Evolutionary conservation across 169 alveolate species (phyloP).

Genomic region (Plasmodium vinckei): DNA sequence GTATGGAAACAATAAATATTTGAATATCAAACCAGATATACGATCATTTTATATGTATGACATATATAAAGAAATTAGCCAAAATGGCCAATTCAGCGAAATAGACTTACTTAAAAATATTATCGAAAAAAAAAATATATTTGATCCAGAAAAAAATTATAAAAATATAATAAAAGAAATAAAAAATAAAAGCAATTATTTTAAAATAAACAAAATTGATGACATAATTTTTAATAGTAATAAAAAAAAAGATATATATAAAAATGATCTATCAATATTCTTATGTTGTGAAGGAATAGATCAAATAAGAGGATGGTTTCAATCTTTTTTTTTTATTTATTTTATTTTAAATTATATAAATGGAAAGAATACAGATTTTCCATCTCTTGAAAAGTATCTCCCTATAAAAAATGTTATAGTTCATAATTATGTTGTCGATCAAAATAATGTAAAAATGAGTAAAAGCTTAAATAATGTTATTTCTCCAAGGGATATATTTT

Average conservation of each 20-base stretch:
- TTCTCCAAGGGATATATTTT: slow-evolving; percentile 91
- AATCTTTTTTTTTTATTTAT: slow-evolving; percentile 81
- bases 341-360: slow-evolving; percentile 46
- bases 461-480: slow-evolving; percentile 95
- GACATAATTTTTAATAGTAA: slow-evolving; percentile 12
- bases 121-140: slow-evolving; percentile 46
- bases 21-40: background rate
- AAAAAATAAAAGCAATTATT: slow-evolving; percentile 3
- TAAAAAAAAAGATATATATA: background rate
- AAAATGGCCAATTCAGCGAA: background rate
- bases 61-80: slow-evolving; percentile 20
- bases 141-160: slow-evolving; percentile 41
- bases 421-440: slow-evolving; percentile 96
- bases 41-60: slow-evolving; percentile 27
- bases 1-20: background rate
- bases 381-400: slow-evolving; percentile 50
- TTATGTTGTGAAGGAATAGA: slow-evolving; percentile 88
- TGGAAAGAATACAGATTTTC: background rate
- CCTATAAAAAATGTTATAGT: slow-evolving; percentile 93
- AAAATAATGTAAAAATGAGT: slow-evolving; percentile 94
- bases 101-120: slow-evolving; percentile 21
- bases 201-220: background rate
- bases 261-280: slow-evolving; percentile 7
- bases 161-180: slow-evolving; percentile 25
- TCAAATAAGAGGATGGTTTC: slow-evolving; percentile 92